Evolutionary conservation across 176 grass and related monocot genomes (phyloP).

Genomic region (Hyparrhenia diplandra): DNA sequence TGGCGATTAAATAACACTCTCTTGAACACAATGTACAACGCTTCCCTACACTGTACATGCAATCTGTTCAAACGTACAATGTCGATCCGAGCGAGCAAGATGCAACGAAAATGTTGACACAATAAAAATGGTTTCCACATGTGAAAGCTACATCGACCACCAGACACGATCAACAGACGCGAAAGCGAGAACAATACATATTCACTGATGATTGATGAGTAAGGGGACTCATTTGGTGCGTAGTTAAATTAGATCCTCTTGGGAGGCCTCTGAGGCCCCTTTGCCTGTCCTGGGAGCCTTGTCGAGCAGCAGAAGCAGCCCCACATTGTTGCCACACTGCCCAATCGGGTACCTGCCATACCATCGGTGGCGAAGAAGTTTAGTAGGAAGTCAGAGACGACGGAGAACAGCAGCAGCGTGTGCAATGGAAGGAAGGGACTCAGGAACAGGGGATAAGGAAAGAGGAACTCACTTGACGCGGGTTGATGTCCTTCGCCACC

Average conservation of each 20-base stretch:
- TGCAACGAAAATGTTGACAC: neutral
- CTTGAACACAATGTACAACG: neutral
- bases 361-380: neutral
- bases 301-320: constrained; percentile 63
- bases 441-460: neutral
- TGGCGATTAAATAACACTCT: neutral
- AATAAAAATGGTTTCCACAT: neutral
- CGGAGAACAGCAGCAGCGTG: neutral
- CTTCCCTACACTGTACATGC: constrained; percentile 9
- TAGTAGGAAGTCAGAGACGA: too few species aligned
- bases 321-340: constrained; percentile 50
- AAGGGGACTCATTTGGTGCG: neutral
- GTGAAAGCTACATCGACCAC: constrained; percentile 3
- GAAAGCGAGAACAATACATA: neutral
- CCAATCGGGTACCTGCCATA: constrained; percentile 65
- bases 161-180: neutral
- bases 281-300: constrained; percentile 38
- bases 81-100: neutral
- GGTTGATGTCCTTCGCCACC: constrained; percentile 51
- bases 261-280: constrained; percentile 45
- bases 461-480: constrained; percentile 59
- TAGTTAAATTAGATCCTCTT: constrained; percentile 36
- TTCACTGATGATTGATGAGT: neutral
- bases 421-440: neutral
- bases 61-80: neutral